These are phyloP conservation scores for Telopea speciosissima DNA, from an alignment of 177 flowering plant species.

Conservation along the genomic window DNA sequence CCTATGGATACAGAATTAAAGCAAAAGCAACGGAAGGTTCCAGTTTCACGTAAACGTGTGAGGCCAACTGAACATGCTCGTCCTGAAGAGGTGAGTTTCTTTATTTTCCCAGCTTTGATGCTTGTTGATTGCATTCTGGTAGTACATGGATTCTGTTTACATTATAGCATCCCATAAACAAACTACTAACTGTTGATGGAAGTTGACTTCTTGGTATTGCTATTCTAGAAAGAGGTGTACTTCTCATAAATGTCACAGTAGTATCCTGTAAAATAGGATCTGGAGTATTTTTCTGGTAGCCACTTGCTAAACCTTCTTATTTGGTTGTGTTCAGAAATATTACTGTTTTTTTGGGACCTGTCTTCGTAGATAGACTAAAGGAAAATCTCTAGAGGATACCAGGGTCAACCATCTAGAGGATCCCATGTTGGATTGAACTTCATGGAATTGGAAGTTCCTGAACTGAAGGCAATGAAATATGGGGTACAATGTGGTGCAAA, in stretches of 20 bases:
- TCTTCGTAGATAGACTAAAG: neutral
- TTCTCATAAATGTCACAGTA: no score
- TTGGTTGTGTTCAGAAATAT: no score
- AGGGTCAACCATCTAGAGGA: neutral
- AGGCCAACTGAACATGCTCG: constrained; percentile 39
- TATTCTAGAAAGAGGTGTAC: neutral
- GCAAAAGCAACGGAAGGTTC: constrained; percentile 59
- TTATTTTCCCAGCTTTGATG: neutral
- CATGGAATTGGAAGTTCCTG: no score
- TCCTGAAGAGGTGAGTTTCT: constrained; percentile 63
- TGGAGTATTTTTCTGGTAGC: neutral
- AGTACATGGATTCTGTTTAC: neutral
- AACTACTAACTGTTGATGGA: neutral
- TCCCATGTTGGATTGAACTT: no score
- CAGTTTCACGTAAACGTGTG: constrained; percentile 33
- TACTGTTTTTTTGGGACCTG: neutral
- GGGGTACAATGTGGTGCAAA: no score
- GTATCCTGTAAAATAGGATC: neutral
- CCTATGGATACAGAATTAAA: constrained; percentile 73
- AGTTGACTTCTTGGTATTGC: neutral
- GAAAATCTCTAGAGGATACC: neutral
- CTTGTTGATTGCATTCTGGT: neutral
- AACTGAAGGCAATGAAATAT: no score
- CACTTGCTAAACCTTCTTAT: neutral
- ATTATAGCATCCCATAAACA: neutral